Evolutionary conservation across 1,284 basidiomycete genomes (phyloP).

Genomic region (Ganoderma lucidum): DNA sequence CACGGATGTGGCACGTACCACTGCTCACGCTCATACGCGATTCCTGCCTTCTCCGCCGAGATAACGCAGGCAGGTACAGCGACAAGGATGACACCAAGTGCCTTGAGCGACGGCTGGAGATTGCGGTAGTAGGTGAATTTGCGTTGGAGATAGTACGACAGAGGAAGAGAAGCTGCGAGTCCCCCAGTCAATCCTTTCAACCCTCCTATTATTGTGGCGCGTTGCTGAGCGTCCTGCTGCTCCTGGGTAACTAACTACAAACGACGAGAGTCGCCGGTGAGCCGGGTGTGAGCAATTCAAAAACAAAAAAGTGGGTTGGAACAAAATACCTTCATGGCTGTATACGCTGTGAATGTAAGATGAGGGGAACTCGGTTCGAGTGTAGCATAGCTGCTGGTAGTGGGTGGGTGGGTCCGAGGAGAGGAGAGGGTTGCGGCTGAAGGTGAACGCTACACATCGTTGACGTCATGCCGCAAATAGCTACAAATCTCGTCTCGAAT

Average conservation of each 20-base stretch:
- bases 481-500: not conserved
- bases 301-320: too few relatives aligned
- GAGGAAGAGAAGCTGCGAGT: constrained; percentile 59
- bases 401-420: not conserved
- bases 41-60: constrained; percentile 80
- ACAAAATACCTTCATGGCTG: constrained; percentile 25
- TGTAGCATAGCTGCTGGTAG: not conserved
- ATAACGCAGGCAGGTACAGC: constrained; percentile 78
- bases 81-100: constrained; percentile 73
- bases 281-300: not conserved
- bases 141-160: constrained; percentile 65
- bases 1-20: constrained; percentile 56
- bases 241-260: constrained; percentile 53
- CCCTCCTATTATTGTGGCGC: constrained; percentile 66
- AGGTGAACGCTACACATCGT: not conserved
- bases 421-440: not conserved
- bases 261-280: not conserved
- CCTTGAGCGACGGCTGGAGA: constrained; percentile 79
- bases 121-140: constrained; percentile 69
- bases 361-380: not conserved
- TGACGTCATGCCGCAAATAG: not conserved
- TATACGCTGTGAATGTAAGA: not conserved
- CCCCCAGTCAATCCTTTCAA: constrained; percentile 68
- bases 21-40: constrained; percentile 74
- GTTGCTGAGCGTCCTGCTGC: constrained; percentile 59